Evolutionary conservation across 2,329 filamentous ascomycete genomes (phyloP), one percentile per base, ranked within the genome.

Genomic region (Pezicula radicicola): DNA sequence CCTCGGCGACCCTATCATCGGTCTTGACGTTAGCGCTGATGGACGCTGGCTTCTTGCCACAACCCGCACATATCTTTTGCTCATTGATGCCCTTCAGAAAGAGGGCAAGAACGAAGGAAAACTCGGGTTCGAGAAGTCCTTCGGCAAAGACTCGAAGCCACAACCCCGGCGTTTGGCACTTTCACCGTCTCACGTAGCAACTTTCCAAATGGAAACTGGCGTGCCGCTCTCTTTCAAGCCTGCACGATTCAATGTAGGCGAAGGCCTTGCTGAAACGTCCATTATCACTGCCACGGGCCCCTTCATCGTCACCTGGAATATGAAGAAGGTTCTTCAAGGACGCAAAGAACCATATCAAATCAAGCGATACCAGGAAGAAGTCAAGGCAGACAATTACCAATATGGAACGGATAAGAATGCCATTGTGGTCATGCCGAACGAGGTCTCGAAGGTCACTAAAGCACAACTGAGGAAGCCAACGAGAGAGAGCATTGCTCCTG

Each of bases 311-410:
- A 95, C 96, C 46, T 99, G 94, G 94, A 93, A 85, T 67, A 71
- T 99, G 70, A 94, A 91, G 79, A 96, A 96, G 76, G 81, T 97
- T 1, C 71, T 97, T 13, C 79, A 79, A 19, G 90, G 89, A 48
- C 81, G 81, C 58, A 94, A 92, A 71, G 88, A 94, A 54, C 88
- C 93, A 0, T 99, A 99, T 74, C 89, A 86, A 61, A 97, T 99
- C 78, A 97, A 97, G 78, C 87, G 94, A 15, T 99, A 99, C 68
- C 81, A 84, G 1, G 94, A 99, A 64, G 88, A 96, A 57, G 91
- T 99, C 66, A 97, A 95, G 78, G 94, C 94, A 4, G 94, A 99
- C 69, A 96, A 99, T 69, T 99, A 99, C 84, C 91, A 94, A 64
- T 99, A 91, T 65, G 93, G 93, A 44, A 92, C 87, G 5, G 94